Evolutionary conservation across 2,329 filamentous ascomycete species (phyloP), one percentile per base, ranked within the genome.

Genomic region (Cercospora beticola): DNA sequence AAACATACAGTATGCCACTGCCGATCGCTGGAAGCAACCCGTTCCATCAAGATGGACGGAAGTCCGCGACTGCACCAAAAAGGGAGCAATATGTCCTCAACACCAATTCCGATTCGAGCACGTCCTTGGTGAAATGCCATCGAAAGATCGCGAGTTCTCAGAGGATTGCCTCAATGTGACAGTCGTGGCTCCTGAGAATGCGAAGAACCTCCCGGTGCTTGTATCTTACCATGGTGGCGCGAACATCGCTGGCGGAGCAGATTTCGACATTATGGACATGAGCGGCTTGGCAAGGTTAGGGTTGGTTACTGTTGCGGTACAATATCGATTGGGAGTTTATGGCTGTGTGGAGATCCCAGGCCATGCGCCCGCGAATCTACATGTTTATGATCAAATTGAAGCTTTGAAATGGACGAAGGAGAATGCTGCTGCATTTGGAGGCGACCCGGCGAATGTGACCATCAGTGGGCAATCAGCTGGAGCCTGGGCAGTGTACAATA

Each of bases 191-290:
- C 56, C 56, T 7, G 56, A 59, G 30, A 12, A 59, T 59, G 56
- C 56, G 7, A 2, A 36, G 5, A 59, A 59, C n/a, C 40, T 70
- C 7, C 69, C 69, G 7, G 18, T 71, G 9, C n/a, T 72, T 7
- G 60, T 72, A 2, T 72, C 65, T 60, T 72, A 71, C 33, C 69
- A 71, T 40, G 69, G 71, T 5, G 69, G 71, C 6, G 52, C 28
- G 31, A 56, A 56, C 21, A 64, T 58, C 14, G 46, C 46, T 26
- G 46, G 49, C 26, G 62, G 49, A 16, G 52, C 46, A 8, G 46
- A 64, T 28, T 31, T 57, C 4, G 46, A 54, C 8, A 30, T 54
- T 18, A 54, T 56, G 33, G 62, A 64, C 40, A 40, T 31, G 7
- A 64, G 18, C 5, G 26, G 30, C 2, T 28, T 64, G 21, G 62